phyloP scores from a whole-genome alignment of 2,329 filamentous ascomycete genomes.

The Clonostachys sp. region DNA sequence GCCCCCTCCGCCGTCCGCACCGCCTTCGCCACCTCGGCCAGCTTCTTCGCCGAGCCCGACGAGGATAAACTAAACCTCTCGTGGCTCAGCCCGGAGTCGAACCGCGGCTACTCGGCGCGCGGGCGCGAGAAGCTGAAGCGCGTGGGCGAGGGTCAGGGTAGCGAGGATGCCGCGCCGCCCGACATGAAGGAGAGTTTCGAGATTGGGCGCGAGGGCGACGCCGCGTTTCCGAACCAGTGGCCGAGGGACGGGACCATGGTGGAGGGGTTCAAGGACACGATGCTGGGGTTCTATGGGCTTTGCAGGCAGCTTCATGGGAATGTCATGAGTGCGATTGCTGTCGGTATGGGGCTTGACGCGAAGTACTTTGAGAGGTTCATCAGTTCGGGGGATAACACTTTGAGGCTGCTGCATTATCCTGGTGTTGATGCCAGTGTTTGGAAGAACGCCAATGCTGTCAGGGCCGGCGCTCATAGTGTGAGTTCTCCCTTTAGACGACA shows the following conservation, averaged over 20 bases:
- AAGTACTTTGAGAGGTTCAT: constrained; percentile 74
- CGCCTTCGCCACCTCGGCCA: constrained; percentile 63
- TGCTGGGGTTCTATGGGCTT: constrained; percentile 67
- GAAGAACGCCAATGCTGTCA: constrained; percentile 63
- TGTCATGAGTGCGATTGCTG: constrained; percentile 78
- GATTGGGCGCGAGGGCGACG: constrained; percentile 56
- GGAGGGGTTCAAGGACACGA: constrained; percentile 61
- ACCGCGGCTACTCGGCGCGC: constrained; percentile 67
- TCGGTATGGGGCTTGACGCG: constrained; percentile 71
- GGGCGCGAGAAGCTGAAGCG: constrained; percentile 69
- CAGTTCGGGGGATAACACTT: constrained; percentile 63
- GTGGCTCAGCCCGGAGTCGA: constrained; percentile 70
- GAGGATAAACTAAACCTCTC: constrained; percentile 60
- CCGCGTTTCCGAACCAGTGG: constrained; percentile 73
- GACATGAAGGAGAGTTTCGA: constrained; percentile 64
- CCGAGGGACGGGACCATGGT: constrained; percentile 35
- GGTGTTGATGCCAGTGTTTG: constrained; percentile 63
- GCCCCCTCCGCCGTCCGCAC: constrained; percentile 49
- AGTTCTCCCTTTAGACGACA: constrained; percentile 6
- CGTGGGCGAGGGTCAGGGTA: constrained; percentile 38
- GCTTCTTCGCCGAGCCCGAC: constrained; percentile 64
- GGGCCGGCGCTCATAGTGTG: constrained; percentile 71
- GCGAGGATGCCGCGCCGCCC: constrained; percentile 51
- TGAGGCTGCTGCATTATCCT: constrained; percentile 76
- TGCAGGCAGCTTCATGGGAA: constrained; percentile 72